A percentile compares a stretch with the other conserved stretches of the same genome.
Evolutionary conservation across 768 basidiomycete species (phyloP).

Genomic region (Pleurotus ostreatus): DNA sequence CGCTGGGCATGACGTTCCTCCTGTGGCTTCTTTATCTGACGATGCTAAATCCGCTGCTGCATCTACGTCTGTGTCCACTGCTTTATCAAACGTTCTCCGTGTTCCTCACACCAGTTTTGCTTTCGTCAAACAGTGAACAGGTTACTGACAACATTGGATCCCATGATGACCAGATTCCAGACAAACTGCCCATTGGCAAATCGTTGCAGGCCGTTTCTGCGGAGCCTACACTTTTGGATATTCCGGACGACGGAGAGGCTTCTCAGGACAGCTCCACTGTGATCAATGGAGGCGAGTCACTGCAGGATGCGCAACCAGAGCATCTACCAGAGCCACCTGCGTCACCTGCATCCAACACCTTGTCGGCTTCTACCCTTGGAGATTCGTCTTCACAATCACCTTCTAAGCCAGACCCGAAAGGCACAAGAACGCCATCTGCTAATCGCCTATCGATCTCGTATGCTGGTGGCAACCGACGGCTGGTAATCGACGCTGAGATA

Average conservation of each 20-base stretch:
- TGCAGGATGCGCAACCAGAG: conserved; percentile 27
- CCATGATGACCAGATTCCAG: conserved; percentile 39
- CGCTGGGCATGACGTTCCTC: conserved; percentile 9
- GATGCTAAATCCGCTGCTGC: conserved; percentile 20
- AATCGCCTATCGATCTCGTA: conserved; percentile 95
- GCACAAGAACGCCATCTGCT: conserved; percentile 56
- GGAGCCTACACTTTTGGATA: conserved; percentile 49
- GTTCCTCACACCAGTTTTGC: conserved; percentile 32
- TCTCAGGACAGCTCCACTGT: conserved; percentile 21
- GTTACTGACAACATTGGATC: conserved; percentile 44
- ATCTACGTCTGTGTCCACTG: conserved; percentile 48
- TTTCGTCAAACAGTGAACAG: conserved; percentile 38
- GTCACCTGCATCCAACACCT: conserved; percentile 50
- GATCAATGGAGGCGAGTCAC: conserved; percentile 20
- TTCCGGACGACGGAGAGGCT: conserved; percentile 22
- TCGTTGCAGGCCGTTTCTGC: conserved; percentile 42
- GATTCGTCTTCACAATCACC: conserved; percentile 35
- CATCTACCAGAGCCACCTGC: conserved; percentile 58
- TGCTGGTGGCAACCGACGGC: conserved; percentile 79
- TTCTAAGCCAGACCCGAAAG: conserved; percentile 32
- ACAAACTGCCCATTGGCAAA: conserved; percentile 17
- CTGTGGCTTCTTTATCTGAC: conserved; percentile 22
- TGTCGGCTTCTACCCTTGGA: conserved; percentile 43
- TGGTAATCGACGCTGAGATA: conserved; percentile 86
- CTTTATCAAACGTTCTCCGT: conserved; percentile 29